phyloP scores from a whole-genome alignment of 2,329 filamentous ascomycete genomes.

The Intubia oerlemansii region DNA sequence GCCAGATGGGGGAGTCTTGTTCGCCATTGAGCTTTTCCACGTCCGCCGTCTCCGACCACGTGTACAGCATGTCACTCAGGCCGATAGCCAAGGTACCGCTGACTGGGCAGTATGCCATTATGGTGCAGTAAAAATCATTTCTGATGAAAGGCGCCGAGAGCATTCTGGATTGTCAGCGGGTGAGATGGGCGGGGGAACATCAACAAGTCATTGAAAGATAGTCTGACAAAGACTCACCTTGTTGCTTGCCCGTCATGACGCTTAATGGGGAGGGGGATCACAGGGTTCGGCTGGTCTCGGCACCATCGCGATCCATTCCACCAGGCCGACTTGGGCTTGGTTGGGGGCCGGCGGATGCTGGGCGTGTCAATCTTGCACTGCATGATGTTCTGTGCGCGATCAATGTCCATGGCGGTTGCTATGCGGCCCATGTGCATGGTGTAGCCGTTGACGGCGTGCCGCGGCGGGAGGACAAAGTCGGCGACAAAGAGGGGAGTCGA shows the following conservation, averaged over 20 bases:
- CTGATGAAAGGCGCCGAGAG: conserved; percentile 75
- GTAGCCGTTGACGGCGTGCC: conserved; percentile 22
- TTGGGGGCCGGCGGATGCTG: neutral
- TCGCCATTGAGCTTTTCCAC: conserved; percentile 33
- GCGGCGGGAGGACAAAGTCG: neutral
- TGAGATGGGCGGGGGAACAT: too few relatives aligned
- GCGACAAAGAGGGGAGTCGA: neutral
- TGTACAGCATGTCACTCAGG: conserved; percentile 57
- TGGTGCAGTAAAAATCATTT: conserved; percentile 89
- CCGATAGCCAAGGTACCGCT: conserved; percentile 66
- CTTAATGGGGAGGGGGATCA: neutral
- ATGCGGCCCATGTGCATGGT: conserved; percentile 54
- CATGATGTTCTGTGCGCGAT: conserved; percentile 46
- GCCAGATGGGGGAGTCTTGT: conserved; percentile 27
- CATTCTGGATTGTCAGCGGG: conserved; percentile 23
- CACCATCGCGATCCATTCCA: conserved; percentile 24
- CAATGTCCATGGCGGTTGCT: conserved; percentile 61
- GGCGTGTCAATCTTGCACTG: conserved; percentile 20
- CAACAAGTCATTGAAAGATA: neutral
- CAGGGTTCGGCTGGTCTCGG: conserved; percentile 10
- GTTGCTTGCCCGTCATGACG: neutral
- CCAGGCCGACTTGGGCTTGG: neutral
- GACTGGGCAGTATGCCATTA: conserved; percentile 63
- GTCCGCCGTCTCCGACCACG: conserved; percentile 63
- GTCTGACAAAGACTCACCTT: neutral